Base-by-base conservation (phyloP, 1,139 yeast genomes). In the Pichia sp. region DNA sequence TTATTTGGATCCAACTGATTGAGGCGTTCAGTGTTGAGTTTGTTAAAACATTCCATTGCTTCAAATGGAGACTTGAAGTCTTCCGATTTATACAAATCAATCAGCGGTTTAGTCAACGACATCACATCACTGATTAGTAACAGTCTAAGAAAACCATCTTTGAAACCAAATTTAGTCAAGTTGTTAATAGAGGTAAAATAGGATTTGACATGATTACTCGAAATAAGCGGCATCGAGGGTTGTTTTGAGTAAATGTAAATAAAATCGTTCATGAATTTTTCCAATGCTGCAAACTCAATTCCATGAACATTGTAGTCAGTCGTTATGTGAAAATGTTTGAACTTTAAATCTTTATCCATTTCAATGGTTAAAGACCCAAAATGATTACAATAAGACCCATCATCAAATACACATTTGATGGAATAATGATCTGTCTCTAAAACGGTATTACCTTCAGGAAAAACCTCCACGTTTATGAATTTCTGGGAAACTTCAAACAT, bases 71-170 rank as follows among this genome's bases (percentile, higher is more conserved):
- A 80, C 5, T 68, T 65, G 33, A 58, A 52, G n/a, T 66, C 64
- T 2, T 66, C 62, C 8, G 62, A 55, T 43, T 71, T 59, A 28
- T 82, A 72, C 54, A 74, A 81, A 31, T 72, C 69, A 80, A 84
- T 80, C 46, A 84, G 64, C 32, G 83, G 78, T 47, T 75, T 73
- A 55, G 85, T 69, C 49, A 77, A 77, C 0, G 86, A 72, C 85
- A 86, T 81, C 2, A 82, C 81, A 61, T 85, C 94, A 40, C 87
- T 75, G 3, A 85, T 75, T 60, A 85, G 92, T 65, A 85, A 62
- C 33, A 81, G 69, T 44, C 90, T 66, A 77, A 84, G 73, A 3
- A 85, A 80, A 34, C 72, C 70, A 41, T 75, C 79, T 43, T 76
- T 77, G n/a, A 83, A 63, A 0, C 95, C 95, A 50, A 75, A 76